A percentile compares a stretch with the other conserved stretches of the same genome.
Evolutionary conservation across 768 basidiomycete genomes (phyloP).

Genomic region (Pleurotus cornucopiae): DNA sequence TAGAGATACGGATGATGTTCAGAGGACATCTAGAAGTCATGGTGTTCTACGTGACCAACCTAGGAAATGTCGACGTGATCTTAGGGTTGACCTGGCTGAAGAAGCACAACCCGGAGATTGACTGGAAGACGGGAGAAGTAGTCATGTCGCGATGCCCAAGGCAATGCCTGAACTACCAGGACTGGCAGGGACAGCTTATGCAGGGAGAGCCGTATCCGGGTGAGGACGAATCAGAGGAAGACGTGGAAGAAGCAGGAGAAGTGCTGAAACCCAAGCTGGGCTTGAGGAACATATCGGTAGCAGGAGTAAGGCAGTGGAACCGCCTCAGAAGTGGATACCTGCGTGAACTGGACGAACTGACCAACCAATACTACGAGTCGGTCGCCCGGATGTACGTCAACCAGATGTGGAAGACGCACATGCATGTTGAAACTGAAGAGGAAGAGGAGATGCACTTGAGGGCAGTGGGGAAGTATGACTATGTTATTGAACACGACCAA

Average conservation of each 20-base stretch:
- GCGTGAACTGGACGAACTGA: neutral
- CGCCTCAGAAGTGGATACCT: neutral
- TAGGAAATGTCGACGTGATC: constrained; percentile 15
- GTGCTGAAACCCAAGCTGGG: neutral
- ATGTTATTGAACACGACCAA: too few relatives aligned
- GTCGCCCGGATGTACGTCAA: too few relatives aligned
- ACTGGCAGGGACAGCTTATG: too few relatives aligned
- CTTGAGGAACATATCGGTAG: neutral
- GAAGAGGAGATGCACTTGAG: too few relatives aligned
- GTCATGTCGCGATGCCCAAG: constrained; percentile 14
- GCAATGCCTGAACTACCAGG: too few relatives aligned
- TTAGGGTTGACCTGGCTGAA: constrained; percentile 22
- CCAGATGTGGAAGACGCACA: too few relatives aligned
- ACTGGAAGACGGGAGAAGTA: constrained; percentile 18
- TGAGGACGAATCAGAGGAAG: constrained; percentile 6
- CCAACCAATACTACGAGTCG: too few relatives aligned
- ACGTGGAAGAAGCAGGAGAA: neutral
- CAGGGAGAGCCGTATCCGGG: too few relatives aligned
- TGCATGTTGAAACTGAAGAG: too few relatives aligned
- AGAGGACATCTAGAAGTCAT: constrained; percentile 16
- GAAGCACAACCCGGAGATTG: constrained; percentile 20
- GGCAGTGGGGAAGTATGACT: too few relatives aligned
- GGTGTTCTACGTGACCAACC: constrained; percentile 15
- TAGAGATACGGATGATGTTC: constrained; percentile 14
- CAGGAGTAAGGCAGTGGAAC: neutral